Conservation (phyloP, 768 basidiomycete genomes). For the Boletus rubropictus region DNA sequence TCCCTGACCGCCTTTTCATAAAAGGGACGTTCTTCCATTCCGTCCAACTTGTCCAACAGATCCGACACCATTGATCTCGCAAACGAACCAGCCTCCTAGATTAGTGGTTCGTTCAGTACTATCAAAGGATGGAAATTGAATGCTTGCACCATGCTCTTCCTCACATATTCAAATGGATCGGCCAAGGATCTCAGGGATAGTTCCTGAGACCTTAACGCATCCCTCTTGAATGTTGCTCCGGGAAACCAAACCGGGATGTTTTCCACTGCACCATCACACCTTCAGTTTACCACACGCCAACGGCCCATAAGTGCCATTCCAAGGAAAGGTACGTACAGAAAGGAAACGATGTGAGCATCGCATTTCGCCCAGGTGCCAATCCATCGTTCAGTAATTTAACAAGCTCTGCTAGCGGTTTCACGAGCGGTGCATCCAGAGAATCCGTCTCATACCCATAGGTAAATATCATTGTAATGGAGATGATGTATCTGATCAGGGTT, state of each 20-base stretch:
- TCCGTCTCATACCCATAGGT: constrained; percentile 28
- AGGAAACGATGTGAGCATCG: constrained; percentile 27
- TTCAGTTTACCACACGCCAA: neutral
- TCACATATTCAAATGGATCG: constrained; percentile 27
- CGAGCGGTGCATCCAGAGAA: constrained; percentile 25
- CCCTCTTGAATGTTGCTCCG: constrained; percentile 27
- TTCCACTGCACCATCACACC: constrained; percentile 14
- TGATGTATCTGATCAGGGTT: constrained; percentile 20
- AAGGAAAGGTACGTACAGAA: constrained; percentile 17
- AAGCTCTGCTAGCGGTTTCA: constrained; percentile 24
- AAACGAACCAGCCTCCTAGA: constrained; percentile 22
- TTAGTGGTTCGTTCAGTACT: constrained; percentile 1
- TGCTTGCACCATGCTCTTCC: constrained; percentile 20
- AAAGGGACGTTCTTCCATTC: constrained; percentile 6
- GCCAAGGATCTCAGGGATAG: constrained; percentile 22
- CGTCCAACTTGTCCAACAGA: constrained; percentile 18
- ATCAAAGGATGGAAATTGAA: neutral
- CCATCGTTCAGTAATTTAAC: constrained; percentile 20
- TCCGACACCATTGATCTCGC: constrained; percentile 28
- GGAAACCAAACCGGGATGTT: constrained; percentile 28
- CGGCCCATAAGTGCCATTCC: neutral
- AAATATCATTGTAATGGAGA: constrained; percentile 29
- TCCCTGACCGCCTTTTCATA: constrained; percentile 25
- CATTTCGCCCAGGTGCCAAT: constrained; percentile 22
- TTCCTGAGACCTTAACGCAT: constrained; percentile 23